phyloP scores from a whole-genome alignment of 192 early-diverging fungal species.

The Umbelopsis isabellina region DNA sequence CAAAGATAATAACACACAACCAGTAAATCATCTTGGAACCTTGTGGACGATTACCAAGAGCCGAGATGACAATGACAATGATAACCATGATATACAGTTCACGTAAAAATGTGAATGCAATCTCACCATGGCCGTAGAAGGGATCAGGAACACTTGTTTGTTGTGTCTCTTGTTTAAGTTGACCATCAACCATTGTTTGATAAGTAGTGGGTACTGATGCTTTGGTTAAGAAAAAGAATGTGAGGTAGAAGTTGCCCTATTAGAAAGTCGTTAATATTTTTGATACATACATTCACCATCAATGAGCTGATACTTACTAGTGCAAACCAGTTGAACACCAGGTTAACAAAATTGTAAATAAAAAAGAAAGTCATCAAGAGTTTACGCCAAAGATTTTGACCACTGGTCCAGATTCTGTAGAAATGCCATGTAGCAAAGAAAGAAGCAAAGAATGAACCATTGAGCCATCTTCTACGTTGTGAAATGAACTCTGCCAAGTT shows the following conservation, averaged over 20 bases:
- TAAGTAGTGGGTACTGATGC: conserved; percentile 29
- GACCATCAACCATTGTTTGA: conserved; percentile 13
- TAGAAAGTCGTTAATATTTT: conserved; percentile 41
- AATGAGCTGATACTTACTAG: conserved; percentile 54
- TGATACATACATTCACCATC: conserved; percentile 25
- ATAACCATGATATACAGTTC: conserved; percentile 79
- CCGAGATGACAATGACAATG: conserved; percentile 79
- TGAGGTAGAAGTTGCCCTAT: conserved; percentile 80
- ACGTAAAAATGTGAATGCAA: conserved; percentile 70
- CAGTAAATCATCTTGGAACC: conserved; percentile 78
- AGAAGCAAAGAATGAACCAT: conserved; percentile 93
- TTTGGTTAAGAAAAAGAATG: conserved; percentile 73
- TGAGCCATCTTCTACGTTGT: conserved; percentile 92
- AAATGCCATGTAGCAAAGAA: conserved; percentile 85
- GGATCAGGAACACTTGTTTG: conserved; percentile 41
- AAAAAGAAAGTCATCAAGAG: conserved; percentile 78
- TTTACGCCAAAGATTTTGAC: conserved; percentile 75
- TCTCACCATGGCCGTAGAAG: conserved; percentile 52
- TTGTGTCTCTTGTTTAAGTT: conserved; percentile 16
- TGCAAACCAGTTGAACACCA: conserved; percentile 91
- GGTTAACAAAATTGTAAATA: conserved; percentile 77
- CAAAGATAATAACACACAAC: conserved; percentile 73
- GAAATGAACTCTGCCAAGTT: conserved; percentile 85
- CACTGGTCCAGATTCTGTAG: conserved; percentile 75
- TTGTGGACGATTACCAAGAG: conserved; percentile 92